Evolutionary conservation across 2,329 filamentous ascomycete genomes (phyloP), one percentile per base, ranked within the genome.

Genomic region (Metarhizium anisopliae): DNA sequence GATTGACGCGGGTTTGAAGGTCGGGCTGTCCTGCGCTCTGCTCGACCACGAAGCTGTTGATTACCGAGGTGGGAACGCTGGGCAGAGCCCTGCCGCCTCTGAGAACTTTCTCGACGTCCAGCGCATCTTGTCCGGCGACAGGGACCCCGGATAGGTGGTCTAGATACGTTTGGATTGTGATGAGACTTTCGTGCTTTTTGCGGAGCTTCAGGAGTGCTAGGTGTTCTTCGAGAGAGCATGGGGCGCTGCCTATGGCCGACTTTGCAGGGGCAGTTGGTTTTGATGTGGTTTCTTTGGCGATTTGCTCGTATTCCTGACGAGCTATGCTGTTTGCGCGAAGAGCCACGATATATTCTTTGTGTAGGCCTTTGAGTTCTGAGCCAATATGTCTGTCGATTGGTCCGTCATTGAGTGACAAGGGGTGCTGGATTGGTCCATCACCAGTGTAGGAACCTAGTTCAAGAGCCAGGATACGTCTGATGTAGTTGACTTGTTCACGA

Each of bases 401-500:
- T 30, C 69, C 58, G 49, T 77, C 74, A 42, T 76, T 64, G 11
- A 86, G 73, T 16, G 80, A 76, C 25, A 83, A 66, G 11, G 77
- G 77, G 25, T 70, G 71, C 47, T 67, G 68, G 51, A 74, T 65
- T 32, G 73, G 67, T n/a, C 70, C 73, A 58, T 73, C 68, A 16
- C 74, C 68, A 18, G 79, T 64, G 59, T 72, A 75, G 25, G 76
- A 73, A 32, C 74, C 75, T 4, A 86, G 69, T 59, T 84, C 76
- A 20, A 79, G 73, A 47, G 79, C 75, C 50, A 84, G 64, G 35
- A 83, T 70, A 52, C 77, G 78, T 59, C 80, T 75, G 55, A 86
- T 79, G 50, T 79, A 78, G 40, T 76, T 72, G 51, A 77, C 74
- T 60, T 86, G 80, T 56, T 84, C 80, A 30, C 81, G 76, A 32